These are phyloP conservation scores for Sugiyamaella xylanicola DNA, from an alignment of 1,139 yeast species.

Conservation along the genomic window DNA sequence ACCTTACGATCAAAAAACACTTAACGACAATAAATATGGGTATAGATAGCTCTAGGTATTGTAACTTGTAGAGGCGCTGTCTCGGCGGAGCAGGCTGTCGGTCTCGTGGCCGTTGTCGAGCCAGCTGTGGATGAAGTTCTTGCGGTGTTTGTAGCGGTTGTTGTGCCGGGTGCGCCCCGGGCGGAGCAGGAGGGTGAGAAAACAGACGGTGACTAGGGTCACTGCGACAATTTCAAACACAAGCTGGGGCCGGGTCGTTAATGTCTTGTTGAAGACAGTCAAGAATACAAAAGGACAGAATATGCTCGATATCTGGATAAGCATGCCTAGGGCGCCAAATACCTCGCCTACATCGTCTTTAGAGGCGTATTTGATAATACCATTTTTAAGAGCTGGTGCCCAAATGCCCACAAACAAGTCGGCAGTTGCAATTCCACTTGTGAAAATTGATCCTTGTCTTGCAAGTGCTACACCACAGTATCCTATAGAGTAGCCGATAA, in stretches of 20 bases:
- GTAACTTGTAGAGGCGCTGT: not conserved
- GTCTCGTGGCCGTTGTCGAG: constrained; percentile 7
- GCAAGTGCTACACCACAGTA: constrained; percentile 46
- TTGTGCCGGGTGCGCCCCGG: not conserved
- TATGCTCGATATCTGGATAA: constrained; percentile 33
- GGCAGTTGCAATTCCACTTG: constrained; percentile 39
- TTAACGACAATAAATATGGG: not conserved
- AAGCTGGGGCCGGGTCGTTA: constrained; percentile 34
- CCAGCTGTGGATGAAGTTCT: constrained; percentile 1
- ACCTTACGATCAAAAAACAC: not conserved
- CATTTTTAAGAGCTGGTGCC: constrained; percentile 52
- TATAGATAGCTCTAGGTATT: not conserved
- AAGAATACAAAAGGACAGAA: constrained; percentile 38
- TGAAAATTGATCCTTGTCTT: constrained; percentile 28
- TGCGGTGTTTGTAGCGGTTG: constrained; percentile 2
- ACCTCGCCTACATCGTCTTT: constrained; percentile 39
- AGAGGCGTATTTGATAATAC: constrained; percentile 54
- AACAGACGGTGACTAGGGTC: constrained; percentile 20
- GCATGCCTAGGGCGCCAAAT: constrained; percentile 40
- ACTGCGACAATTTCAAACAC: constrained; percentile 33
- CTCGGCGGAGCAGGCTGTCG: constrained; percentile 6
- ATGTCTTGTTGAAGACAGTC: constrained; percentile 36
- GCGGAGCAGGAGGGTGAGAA: constrained; percentile 5
- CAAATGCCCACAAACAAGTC: constrained; percentile 52
- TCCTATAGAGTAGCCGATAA: constrained; percentile 49